Conservation (phyloP, 768 basidiomycete genomes). For the Boletus rufocinnamomeus region DNA sequence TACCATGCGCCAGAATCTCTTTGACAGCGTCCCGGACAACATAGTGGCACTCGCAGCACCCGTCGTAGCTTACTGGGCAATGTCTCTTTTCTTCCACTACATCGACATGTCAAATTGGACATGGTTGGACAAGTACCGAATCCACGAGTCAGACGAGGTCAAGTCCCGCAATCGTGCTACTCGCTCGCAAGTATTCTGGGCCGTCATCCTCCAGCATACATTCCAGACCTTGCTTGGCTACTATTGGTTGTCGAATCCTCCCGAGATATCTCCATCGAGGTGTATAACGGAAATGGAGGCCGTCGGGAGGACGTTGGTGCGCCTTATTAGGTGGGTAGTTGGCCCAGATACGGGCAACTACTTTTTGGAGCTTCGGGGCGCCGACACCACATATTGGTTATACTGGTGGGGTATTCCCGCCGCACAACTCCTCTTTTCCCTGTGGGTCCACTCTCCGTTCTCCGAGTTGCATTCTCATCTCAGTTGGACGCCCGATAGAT, state of each 20-base stretch:
- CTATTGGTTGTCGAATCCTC: conserved; percentile 57
- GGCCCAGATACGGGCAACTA: conserved; percentile 43
- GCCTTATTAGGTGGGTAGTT: conserved; percentile 39
- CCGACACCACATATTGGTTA: conserved; percentile 54
- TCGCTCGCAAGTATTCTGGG: conserved; percentile 66
- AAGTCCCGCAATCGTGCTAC: conserved; percentile 73
- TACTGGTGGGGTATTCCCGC: conserved; percentile 95
- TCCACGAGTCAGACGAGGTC: conserved; percentile 87
- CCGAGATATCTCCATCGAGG: conserved; percentile 33
- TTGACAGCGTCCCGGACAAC: conserved; percentile 68
- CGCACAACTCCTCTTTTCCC: conserved; percentile 71
- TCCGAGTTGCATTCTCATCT: not conserved
- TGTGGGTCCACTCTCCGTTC: conserved; percentile 57
- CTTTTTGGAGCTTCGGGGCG: conserved; percentile 40
- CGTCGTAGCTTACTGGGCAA: conserved; percentile 79
- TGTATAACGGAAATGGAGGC: conserved; percentile 48
- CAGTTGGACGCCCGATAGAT: conserved; percentile 48
- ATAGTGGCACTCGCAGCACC: conserved; percentile 73
- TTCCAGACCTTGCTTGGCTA: conserved; percentile 80
- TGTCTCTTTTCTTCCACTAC: conserved; percentile 77
- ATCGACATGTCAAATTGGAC: conserved; percentile 78
- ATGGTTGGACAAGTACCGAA: conserved; percentile 80
- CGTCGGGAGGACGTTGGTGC: conserved; percentile 43
- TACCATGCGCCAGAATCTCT: conserved; percentile 42
- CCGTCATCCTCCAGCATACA: conserved; percentile 84